Conservation (phyloP, 768 basidiomycete species). For the Phaeolepiota aurea region DNA sequence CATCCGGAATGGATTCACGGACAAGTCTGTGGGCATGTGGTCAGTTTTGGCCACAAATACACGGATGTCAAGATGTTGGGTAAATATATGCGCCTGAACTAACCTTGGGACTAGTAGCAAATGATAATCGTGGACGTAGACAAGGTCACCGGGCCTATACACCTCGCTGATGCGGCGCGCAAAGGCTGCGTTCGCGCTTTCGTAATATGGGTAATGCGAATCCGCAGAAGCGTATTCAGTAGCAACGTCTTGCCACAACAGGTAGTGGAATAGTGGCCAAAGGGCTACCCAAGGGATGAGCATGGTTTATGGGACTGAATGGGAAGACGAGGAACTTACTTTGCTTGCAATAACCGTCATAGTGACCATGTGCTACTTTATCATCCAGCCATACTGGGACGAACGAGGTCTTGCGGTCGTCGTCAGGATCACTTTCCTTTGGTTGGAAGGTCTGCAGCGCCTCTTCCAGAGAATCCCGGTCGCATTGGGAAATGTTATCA, state of each 20-base stretch:
- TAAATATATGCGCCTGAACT: constrained; percentile 5
- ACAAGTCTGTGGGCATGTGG: constrained; percentile 40
- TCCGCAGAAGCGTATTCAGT: constrained; percentile 85
- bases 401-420: constrained; percentile 58
- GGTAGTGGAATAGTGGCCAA: constrained; percentile 98
- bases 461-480: constrained; percentile 57
- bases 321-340: constrained; percentile 44
- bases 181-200: constrained; percentile 78
- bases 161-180: constrained; percentile 64
- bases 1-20: constrained; percentile 59
- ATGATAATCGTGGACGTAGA: constrained; percentile 96
- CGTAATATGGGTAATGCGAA: constrained; percentile 73
- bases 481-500: constrained; percentile 45
- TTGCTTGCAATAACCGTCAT: constrained; percentile 97
- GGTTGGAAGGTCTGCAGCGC: constrained; percentile 56
- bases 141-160: constrained; percentile 83
- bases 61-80: not conserved
- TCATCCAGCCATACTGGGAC: constrained; percentile 91
- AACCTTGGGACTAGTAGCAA: constrained; percentile 77
- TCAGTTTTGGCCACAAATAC: not conserved
- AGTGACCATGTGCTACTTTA: constrained; percentile 85
- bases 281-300: constrained; percentile 43
- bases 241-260: constrained; percentile 95
- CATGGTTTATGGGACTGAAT: not conserved
- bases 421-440: constrained; percentile 48